Evolutionary conservation across 2,329 filamentous ascomycete genomes (phyloP).

Genomic region (Daldinia sp.): DNA sequence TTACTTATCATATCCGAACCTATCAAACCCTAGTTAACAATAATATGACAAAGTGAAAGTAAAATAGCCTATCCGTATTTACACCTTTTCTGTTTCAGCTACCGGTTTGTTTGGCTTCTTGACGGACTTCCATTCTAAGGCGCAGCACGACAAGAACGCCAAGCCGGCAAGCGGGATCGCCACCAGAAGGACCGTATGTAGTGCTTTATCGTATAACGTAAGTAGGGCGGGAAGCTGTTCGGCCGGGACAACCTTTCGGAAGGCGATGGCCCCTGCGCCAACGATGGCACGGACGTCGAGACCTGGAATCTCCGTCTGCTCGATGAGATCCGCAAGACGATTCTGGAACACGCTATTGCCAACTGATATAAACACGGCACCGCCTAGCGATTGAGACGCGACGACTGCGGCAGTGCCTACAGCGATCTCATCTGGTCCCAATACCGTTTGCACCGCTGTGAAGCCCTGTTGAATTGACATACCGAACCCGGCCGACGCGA

Average conservation of each 20-base stretch:
- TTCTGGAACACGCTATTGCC: constrained; percentile 59
- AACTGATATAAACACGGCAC: constrained; percentile 61
- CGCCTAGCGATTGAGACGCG: constrained; percentile 58
- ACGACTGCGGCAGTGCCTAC: constrained; percentile 59
- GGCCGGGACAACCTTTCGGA: constrained; percentile 42
- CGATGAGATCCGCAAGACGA: constrained; percentile 46
- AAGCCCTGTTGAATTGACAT: constrained; percentile 56
- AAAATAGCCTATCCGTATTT: constrained; percentile 6
- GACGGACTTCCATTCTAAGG: constrained; percentile 47
- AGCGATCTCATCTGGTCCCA: constrained; percentile 55
- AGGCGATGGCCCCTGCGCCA: constrained; percentile 44
- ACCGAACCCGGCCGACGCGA: constrained; percentile 55
- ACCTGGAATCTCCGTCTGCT: constrained; percentile 32
- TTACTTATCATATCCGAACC: not conserved
- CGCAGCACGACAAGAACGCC: constrained; percentile 43
- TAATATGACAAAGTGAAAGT: constrained; percentile 1
- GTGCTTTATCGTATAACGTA: constrained; percentile 38
- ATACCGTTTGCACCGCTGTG: constrained; percentile 56
- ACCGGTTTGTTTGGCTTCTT: constrained; percentile 31
- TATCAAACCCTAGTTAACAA: not conserved
- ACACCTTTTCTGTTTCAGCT: constrained; percentile 27
- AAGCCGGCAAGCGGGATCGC: constrained; percentile 43
- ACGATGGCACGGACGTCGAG: constrained; percentile 41
- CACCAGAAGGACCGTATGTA: constrained; percentile 43
- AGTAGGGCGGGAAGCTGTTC: constrained; percentile 38